These are phyloP conservation scores for Beauveria bassiana DNA, from an alignment of 2,329 filamentous ascomycete species.

Conservation along the genomic window DNA sequence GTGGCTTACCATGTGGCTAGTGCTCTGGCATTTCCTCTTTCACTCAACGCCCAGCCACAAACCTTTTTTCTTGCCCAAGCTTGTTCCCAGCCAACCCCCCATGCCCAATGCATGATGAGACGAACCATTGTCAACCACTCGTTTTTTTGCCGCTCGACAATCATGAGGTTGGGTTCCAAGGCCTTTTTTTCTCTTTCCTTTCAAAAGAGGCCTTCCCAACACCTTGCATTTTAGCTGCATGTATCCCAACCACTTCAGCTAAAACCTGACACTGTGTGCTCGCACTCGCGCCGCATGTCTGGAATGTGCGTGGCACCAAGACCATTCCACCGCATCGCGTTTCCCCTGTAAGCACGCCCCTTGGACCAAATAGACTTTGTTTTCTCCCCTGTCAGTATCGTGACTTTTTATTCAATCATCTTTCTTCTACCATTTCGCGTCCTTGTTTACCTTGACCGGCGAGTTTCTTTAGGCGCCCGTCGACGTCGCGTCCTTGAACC, in stretches of 20 bases:
- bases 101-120: not conserved
- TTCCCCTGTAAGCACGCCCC: not conserved
- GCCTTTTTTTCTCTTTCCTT: not conserved
- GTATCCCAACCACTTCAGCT: not conserved
- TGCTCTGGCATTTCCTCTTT: not conserved
- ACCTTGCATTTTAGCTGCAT: not conserved
- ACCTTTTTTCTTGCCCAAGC: not conserved
- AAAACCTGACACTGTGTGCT: constrained; percentile 1
- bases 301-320: constrained; percentile 2
- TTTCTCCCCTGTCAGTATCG: not conserved
- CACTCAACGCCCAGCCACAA: not conserved
- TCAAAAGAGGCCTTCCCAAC: not conserved
- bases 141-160: not conserved
- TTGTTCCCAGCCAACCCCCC: not conserved
- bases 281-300: not conserved
- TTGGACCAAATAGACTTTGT: not conserved
- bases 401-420: not conserved
- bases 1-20: not conserved
- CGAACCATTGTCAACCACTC: not conserved
- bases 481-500: not conserved
- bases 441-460: not conserved
- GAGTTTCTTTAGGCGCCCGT: not conserved
- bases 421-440: not conserved
- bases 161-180: not conserved
- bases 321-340: not conserved